phyloP scores from a whole-genome alignment of 345 rosid species.

The Brassica cretica region DNA sequence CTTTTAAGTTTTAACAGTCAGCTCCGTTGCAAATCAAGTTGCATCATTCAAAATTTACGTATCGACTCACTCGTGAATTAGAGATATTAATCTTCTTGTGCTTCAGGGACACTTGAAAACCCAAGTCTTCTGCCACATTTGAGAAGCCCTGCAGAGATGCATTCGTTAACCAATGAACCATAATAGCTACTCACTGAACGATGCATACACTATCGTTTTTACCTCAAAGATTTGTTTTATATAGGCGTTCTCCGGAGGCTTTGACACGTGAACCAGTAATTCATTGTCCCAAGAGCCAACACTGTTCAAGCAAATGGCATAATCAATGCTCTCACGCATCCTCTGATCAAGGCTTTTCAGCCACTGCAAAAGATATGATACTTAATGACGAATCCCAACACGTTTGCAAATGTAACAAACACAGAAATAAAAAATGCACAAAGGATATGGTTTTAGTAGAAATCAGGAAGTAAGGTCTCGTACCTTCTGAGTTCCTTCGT shows the following conservation, averaged over 20 bases:
- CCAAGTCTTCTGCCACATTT: conserved; percentile 76
- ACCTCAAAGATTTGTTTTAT: conserved; percentile 91
- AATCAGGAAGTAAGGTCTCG: conserved; percentile 28
- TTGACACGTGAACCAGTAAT: conserved; percentile 79
- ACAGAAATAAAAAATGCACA: background rate
- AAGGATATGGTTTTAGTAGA: conserved; percentile 2
- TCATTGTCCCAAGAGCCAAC: conserved; percentile 79
- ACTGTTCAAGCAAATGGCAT: conserved; percentile 96
- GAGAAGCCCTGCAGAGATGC: conserved; percentile 66
- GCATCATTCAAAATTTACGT: background rate
- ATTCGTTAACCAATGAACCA: conserved; percentile 28
- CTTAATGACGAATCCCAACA: conserved; percentile 17
- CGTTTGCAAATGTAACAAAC: conserved; percentile 2
- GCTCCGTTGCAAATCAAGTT: background rate
- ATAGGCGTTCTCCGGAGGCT: conserved; percentile 92
- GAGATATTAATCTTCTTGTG: conserved; percentile 97
- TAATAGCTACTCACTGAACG: conserved; percentile 11
- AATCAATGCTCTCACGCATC: conserved; percentile 91
- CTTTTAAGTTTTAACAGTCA: background rate
- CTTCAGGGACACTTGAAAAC: conserved; percentile 72
- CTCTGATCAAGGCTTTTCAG: conserved; percentile 96
- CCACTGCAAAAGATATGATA: conserved; percentile 65
- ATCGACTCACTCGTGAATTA: conserved; percentile 85
- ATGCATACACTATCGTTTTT: conserved; percentile 31
- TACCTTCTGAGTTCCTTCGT: conserved; percentile 96